These are phyloP conservation scores for Fusarium buxicola DNA, from an alignment of 2,329 filamentous ascomycete genomes.

Conservation along the genomic window DNA sequence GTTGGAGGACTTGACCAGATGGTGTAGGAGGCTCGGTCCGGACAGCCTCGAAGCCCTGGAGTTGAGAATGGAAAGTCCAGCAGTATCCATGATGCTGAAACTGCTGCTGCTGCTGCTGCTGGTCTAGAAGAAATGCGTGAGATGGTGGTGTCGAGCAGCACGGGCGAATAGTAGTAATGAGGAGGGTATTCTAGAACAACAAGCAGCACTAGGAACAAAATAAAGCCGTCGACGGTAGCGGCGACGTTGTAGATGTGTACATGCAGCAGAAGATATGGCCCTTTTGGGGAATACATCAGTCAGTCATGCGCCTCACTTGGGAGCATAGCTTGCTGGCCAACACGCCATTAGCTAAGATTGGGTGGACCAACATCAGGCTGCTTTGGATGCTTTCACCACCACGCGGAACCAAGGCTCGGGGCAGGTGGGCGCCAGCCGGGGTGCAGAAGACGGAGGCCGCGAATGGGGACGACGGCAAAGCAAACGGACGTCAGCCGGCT, in stretches of 20 bases:
- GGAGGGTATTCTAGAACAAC: constrained; percentile 26
- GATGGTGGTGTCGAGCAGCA: constrained; percentile 11
- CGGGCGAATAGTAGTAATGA: constrained; percentile 8
- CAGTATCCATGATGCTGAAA: constrained; percentile 42
- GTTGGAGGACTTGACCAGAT: constrained; percentile 66
- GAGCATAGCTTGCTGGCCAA: constrained; percentile 37
- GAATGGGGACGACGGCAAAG: constrained; percentile 41
- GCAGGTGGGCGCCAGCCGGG: constrained; percentile 30
- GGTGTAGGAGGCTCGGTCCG: constrained; percentile 62
- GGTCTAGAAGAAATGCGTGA: constrained; percentile 1
- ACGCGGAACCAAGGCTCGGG: constrained; percentile 39
- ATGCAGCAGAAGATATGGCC: constrained; percentile 38
- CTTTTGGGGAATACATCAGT: constrained; percentile 42
- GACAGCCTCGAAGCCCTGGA: constrained; percentile 53
- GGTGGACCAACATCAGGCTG: constrained; percentile 46
- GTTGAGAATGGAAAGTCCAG: constrained; percentile 60
- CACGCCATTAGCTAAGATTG: constrained; percentile 43
- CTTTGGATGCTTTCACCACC: constrained; percentile 38
- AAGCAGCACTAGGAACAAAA: constrained; percentile 21
- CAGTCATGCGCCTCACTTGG: constrained; percentile 41
- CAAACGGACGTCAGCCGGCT: constrained; percentile 36
- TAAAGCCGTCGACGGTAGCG: constrained; percentile 14
- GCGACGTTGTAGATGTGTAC: constrained; percentile 23
- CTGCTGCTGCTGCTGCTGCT: constrained; percentile 8
- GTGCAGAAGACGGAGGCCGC: constrained; percentile 33